These are phyloP conservation scores for Filobasidium uniguttulatum DNA, from an alignment of 1,284 basidiomycete species.

Conservation along the genomic window DNA sequence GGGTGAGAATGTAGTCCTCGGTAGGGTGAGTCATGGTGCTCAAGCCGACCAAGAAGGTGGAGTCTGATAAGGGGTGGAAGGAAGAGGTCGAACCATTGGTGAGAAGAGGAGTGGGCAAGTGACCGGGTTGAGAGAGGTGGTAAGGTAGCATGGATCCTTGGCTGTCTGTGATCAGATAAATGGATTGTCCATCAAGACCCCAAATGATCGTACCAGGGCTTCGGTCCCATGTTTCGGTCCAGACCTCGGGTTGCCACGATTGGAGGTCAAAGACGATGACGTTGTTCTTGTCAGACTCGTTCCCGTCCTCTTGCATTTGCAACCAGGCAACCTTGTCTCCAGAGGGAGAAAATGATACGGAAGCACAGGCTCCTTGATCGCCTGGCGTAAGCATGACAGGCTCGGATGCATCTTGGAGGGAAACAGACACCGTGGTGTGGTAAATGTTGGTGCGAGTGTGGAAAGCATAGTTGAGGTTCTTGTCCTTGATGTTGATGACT, in stretches of 20 bases:
- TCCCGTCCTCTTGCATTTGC: slow-evolving; percentile 70
- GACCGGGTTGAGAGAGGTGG: slow-evolving; percentile 23
- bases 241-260: slow-evolving; percentile 16
- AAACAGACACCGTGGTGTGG: slow-evolving; percentile 42
- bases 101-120: slow-evolving; percentile 26
- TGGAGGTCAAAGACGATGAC: slow-evolving; percentile 54
- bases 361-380: slow-evolving; percentile 63
- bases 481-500: slow-evolving; percentile 73
- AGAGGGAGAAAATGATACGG: slow-evolving; percentile 51
- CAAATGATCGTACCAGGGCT: slow-evolving; percentile 54
- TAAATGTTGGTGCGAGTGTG: slow-evolving; percentile 40
- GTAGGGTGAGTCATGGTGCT: slow-evolving; percentile 56
- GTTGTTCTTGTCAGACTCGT: slow-evolving; percentile 53
- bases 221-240: slow-evolving; percentile 65
- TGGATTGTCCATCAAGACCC: slow-evolving; percentile 50
- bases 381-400: slow-evolving; percentile 52
- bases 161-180: slow-evolving; percentile 65
- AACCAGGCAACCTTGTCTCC: slow-evolving; percentile 70
- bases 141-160: slow-evolving; percentile 42
- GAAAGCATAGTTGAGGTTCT: slow-evolving; percentile 51
- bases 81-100: slow-evolving; percentile 25
- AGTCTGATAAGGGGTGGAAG: slow-evolving; percentile 17
- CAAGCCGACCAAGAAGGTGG: slow-evolving; percentile 19
- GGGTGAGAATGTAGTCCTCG: slow-evolving; percentile 49
- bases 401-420: slow-evolving; percentile 41